Base-by-base conservation (phyloP, 2,329 filamentous ascomycete species). In the Hymenotorrendiella dingleyae region DNA sequence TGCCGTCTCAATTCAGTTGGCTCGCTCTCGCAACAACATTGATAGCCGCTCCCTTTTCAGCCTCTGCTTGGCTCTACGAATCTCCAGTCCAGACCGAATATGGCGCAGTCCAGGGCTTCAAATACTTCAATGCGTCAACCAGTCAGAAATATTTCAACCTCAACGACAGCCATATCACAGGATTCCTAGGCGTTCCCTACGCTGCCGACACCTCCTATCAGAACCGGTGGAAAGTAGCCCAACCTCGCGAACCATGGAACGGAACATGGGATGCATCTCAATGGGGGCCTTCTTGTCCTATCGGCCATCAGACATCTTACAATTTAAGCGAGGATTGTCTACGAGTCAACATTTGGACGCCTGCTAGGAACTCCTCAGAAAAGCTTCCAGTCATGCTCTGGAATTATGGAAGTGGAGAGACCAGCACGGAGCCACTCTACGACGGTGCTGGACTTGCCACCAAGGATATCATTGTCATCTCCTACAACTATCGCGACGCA, bases 401-500 rank as follows among this genome's bases (percentile, higher is more conserved):
- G 62, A 63, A 69, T n/a, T 62, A 64, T 22, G 67, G 67, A 4
- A 67, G 68, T 6, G 56, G 57, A 29, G 66, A 66, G 45, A 62
- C 60, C 44, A 61, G 64, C 0, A 54, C 61, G 40, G 62, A 55
- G 11, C 62, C 61, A 0, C 60, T 61, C 2, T 71, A 69, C 43
- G 66, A 59, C 4, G 68, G 67, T 21, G 62, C 64, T 35, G 57
- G 62, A 43, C 63, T 71, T 30, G 67, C 66, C 3, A 56, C 63
- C 0, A 55, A 71, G 19, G 67, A 67, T 12, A 53, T 68, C 4
- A 52, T 72, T 1, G 54, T 71, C 2, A 62, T 72, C 9, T 68
- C 62, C 0, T 60, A 70, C 41, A 72, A 70, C 35, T 74, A 74
- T 42, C 66, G 64, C 8, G 61, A 71, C 45, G 71, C 70, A 14